Conservation (phyloP, 148 eudicot species). For the Nyssa sinensis region DNA sequence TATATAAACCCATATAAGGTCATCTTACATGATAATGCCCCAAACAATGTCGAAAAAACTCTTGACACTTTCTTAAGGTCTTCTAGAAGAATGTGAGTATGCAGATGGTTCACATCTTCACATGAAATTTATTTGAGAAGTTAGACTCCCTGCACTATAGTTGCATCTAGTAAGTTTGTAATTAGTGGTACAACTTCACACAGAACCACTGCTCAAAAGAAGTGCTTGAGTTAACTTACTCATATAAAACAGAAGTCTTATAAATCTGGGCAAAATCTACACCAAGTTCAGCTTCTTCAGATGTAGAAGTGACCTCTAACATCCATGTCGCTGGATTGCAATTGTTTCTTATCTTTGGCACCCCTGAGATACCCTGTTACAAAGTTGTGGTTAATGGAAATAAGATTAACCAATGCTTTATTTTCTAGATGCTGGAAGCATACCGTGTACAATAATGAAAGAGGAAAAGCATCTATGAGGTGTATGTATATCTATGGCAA, state of each 20-base stretch:
- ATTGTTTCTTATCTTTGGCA: conserved; percentile 59
- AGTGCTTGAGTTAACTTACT: conserved; percentile 41
- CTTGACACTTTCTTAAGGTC: too few relatives aligned
- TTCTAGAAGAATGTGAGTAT: neutral
- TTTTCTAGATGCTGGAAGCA: neutral
- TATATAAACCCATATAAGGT: neutral
- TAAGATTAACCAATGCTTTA: too few relatives aligned
- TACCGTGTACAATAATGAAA: neutral
- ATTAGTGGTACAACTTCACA: neutral
- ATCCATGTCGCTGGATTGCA: conserved; percentile 95
- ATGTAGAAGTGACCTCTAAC: conserved; percentile 75
- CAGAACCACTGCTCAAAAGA: neutral
- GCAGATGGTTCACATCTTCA: neutral
- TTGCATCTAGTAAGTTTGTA: neutral
- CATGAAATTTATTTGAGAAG: neutral
- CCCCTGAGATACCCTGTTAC: conserved; percentile 56
- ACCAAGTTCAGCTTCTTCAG: conserved; percentile 64
- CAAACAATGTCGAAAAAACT: too few relatives aligned
- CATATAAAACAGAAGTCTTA: conserved; percentile 36
- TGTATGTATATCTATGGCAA: neutral
- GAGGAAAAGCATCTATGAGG: neutral
- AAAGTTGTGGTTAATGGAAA: neutral
- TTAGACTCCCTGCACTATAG: neutral
- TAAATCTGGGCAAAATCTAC: conserved; percentile 65
- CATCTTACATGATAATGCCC: too few relatives aligned